Conservation (phyloP, 768 basidiomycete species). For the Suillus subluteus region DNA sequence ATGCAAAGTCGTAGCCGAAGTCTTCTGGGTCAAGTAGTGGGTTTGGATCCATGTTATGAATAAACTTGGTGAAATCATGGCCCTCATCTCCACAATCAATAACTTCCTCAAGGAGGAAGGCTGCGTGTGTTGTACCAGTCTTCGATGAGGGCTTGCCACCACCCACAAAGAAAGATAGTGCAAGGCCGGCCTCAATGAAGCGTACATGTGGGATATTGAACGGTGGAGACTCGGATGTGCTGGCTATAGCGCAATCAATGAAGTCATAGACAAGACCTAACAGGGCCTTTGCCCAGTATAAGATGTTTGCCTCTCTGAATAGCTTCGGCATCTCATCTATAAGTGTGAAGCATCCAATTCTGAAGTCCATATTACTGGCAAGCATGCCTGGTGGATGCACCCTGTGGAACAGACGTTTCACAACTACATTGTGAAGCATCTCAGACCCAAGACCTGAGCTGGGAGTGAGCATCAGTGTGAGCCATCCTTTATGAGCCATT, state of each 20-base stretch:
- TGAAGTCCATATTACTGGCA: background rate
- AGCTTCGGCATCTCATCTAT: slow-evolving; percentile 10
- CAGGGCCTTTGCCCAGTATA: slow-evolving; percentile 17
- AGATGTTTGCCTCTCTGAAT: slow-evolving; percentile 15
- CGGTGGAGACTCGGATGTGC: background rate
- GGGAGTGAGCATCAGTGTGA: background rate
- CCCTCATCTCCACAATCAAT: slow-evolving; percentile 5
- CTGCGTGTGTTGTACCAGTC: background rate
- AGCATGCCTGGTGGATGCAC: background rate
- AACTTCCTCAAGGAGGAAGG: slow-evolving; percentile 16
- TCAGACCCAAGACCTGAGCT: background rate
- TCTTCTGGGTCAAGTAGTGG: background rate
- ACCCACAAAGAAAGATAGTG: background rate
- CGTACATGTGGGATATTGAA: slow-evolving; percentile 15
- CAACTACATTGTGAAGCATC: background rate
- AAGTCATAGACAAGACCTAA: slow-evolving; percentile 2
- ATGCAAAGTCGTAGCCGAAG: slow-evolving; percentile 1
- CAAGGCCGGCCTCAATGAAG: slow-evolving; percentile 16
- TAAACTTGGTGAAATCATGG: slow-evolving; percentile 19
- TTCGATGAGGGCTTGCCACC: background rate
- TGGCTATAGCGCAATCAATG: slow-evolving; percentile 5
- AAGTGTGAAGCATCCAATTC: background rate
- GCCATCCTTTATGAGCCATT: slow-evolving; percentile 3
- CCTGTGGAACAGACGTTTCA: slow-evolving; percentile 3
- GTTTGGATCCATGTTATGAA: slow-evolving; percentile 10